phyloP scores from a whole-genome alignment of 306 rosid species.

The Hippophae gyantsensis region DNA sequence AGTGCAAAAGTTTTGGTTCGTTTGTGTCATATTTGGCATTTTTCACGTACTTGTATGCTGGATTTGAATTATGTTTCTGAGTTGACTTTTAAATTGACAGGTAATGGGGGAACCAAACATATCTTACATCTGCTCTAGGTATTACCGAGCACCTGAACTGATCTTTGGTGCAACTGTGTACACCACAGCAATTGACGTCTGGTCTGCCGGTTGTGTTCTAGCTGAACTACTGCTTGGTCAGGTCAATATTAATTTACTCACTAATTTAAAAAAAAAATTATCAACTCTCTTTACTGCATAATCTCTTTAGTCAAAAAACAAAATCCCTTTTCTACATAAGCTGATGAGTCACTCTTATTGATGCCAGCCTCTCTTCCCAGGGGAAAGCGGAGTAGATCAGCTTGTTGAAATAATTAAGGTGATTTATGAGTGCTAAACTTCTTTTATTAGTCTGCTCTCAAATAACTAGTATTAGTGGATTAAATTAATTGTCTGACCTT shows the following conservation, averaged over 20 bases:
- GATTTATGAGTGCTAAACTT: background rate
- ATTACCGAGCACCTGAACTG: constrained; percentile 70
- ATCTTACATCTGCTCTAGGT: constrained; percentile 65
- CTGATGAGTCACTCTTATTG: background rate
- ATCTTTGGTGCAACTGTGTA: constrained; percentile 69
- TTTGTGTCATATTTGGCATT: background rate
- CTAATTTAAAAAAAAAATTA: too few relatives aligned
- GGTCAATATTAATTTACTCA: constrained; percentile 21
- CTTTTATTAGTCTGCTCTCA: background rate
- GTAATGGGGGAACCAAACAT: constrained; percentile 69
- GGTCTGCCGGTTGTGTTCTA: constrained; percentile 68
- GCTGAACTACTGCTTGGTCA: constrained; percentile 64
- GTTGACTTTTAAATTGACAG: constrained; percentile 19
- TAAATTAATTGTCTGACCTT: background rate
- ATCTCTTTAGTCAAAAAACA: too few relatives aligned
- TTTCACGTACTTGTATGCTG: background rate
- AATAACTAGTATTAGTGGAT: background rate
- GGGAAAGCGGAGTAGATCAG: constrained; percentile 69
- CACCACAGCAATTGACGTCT: constrained; percentile 59
- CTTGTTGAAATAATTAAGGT: constrained; percentile 76
- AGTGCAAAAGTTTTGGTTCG: constrained; percentile 77
- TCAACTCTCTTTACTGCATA: too few relatives aligned
- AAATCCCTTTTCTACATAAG: background rate
- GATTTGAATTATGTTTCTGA: background rate
- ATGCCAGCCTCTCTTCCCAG: constrained; percentile 56